Conservation (phyloP, 306 rosid genomes). For the Glycine tomentella region DNA sequence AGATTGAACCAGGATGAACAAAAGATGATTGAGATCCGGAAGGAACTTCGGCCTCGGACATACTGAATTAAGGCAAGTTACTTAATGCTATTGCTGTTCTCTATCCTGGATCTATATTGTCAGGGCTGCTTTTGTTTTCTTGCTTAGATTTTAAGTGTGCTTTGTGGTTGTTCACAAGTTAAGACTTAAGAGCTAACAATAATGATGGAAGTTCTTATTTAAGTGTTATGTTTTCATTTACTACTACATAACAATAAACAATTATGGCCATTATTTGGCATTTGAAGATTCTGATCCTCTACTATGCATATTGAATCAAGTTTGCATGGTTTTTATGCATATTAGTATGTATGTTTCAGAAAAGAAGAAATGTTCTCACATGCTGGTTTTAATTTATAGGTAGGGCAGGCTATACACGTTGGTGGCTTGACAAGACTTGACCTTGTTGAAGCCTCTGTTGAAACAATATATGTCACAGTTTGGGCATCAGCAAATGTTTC, state of each 20-base stretch:
- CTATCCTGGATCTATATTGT: not conserved
- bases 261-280: not conserved
- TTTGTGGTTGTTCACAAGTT: constrained; percentile 5
- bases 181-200: constrained; percentile 27
- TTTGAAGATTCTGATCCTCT: constrained; percentile 11
- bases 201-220: not conserved
- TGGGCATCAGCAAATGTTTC: constrained; percentile 93
- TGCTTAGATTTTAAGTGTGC: constrained; percentile 30
- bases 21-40: constrained; percentile 90
- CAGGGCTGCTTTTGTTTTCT: constrained; percentile 12
- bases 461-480: constrained; percentile 81
- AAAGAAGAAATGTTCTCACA: constrained; percentile 27
- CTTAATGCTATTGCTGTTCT: constrained; percentile 26
- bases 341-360: constrained; percentile 13
- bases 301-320: constrained; percentile 13
- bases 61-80: constrained; percentile 84
- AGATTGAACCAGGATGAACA: constrained; percentile 90
- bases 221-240: not conserved
- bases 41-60: constrained; percentile 86
- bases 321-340: not conserved
- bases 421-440: constrained; percentile 89
- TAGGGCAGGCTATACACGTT: constrained; percentile 77
- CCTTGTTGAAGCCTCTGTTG: constrained; percentile 74
- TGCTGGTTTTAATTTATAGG: constrained; percentile 62
- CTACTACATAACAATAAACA: not conserved